Percentiles rank a stretch among this genome's conserved stretches.
Evolutionary conservation across 257 asterid species (phyloP).

Genomic region (Solanum clarkiae): DNA sequence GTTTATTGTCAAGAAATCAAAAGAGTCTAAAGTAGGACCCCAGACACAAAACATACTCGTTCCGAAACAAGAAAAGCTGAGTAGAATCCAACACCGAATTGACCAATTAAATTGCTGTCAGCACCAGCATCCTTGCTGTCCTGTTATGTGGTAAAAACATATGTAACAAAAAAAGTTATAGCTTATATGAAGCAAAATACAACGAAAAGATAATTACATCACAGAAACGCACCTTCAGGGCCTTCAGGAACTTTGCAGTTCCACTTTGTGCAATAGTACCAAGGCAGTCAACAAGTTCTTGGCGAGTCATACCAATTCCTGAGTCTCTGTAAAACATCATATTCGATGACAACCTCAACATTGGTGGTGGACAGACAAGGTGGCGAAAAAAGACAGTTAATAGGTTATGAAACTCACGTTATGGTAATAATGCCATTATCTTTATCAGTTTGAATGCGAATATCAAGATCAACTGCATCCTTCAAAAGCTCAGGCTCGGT

Average conservation of each 20-base stretch:
- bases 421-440: conserved; percentile 83
- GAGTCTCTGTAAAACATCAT: conserved; percentile 49
- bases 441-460: conserved; percentile 74
- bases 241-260: conserved; percentile 89
- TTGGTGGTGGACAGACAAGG: not conserved
- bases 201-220: not conserved
- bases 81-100: conserved; percentile 98
- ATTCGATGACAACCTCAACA: not conserved
- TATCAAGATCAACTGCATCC: conserved; percentile 73
- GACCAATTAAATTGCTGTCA: conserved; percentile 97
- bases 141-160: conserved; percentile 27
- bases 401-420: conserved; percentile 32
- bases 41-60: conserved; percentile 35
- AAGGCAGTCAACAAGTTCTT: conserved; percentile 88
- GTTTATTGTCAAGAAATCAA: not conserved
- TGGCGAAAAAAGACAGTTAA: not conserved
- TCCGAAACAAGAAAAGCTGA: conserved; percentile 94
- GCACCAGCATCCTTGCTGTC: conserved; percentile 88
- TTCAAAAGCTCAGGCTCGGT: conserved; percentile 70
- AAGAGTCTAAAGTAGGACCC: not conserved
- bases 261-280: conserved; percentile 99
- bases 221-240: conserved; percentile 51
- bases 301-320: conserved; percentile 94
- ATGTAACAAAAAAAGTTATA: not conserved
- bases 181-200: not conserved